These are phyloP conservation scores for Phaeosphaeriaceae sp. DNA, from an alignment of 2,329 filamentous ascomycete species.

Conservation along the genomic window DNA sequence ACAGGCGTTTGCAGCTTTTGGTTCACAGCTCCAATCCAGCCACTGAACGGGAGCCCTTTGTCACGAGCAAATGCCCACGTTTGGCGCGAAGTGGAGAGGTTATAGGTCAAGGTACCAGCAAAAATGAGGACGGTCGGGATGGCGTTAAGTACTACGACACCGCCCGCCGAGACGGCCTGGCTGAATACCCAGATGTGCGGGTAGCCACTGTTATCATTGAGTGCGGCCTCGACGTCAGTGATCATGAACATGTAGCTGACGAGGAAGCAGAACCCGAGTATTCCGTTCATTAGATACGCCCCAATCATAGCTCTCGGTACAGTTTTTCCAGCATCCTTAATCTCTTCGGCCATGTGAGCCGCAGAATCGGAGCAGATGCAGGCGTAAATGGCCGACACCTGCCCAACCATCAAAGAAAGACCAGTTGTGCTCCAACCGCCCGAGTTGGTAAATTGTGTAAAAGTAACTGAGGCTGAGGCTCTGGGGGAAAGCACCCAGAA, in stretches of 20 bases:
- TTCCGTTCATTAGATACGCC: constrained; percentile 49
- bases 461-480: constrained; percentile 35
- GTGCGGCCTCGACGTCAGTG: constrained; percentile 36
- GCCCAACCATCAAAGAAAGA: constrained; percentile 49
- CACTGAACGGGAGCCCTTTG: constrained; percentile 40
- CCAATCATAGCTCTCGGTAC: constrained; percentile 52
- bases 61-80: constrained; percentile 48
- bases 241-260: constrained; percentile 44
- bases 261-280: constrained; percentile 44
- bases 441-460: constrained; percentile 45
- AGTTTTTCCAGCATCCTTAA: constrained; percentile 49
- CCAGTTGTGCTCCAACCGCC: constrained; percentile 50
- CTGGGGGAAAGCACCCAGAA: constrained; percentile 45
- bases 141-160: constrained; percentile 38
- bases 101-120: constrained; percentile 39
- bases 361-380: constrained; percentile 50
- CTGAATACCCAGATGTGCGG: constrained; percentile 46
- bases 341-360: constrained; percentile 53
- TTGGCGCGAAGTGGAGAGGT: constrained; percentile 42
- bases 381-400: constrained; percentile 47
- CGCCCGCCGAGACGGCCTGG: constrained; percentile 32
- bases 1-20: constrained; percentile 35
- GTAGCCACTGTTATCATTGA: constrained; percentile 38
- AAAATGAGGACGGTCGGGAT: constrained; percentile 41
- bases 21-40: constrained; percentile 37